A percentile compares a stretch with the other conserved stretches of the same genome.
Conservation (phyloP, 768 basidiomycete genomes). For the Phylloporus rhodoxanthus region DNA sequence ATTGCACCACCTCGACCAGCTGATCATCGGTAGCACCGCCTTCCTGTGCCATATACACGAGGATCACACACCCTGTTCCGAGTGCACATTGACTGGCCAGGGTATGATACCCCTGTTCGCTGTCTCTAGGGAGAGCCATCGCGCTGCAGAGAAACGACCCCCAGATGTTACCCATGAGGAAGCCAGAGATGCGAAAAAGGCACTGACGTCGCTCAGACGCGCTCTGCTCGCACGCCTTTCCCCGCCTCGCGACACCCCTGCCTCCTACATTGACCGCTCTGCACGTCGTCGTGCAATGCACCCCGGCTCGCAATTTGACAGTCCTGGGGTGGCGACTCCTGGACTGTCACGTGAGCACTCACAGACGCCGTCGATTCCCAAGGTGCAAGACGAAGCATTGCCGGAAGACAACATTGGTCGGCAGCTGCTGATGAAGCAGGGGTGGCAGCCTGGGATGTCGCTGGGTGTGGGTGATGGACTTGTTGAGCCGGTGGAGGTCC, state of each 20-base stretch:
- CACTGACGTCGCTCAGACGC: slow-evolving; percentile 60
- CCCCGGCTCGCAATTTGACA: slow-evolving; percentile 45
- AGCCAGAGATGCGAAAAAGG: slow-evolving; percentile 52
- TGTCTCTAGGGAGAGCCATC: slow-evolving; percentile 13
- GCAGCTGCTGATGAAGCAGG: slow-evolving; percentile 62
- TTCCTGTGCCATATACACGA: slow-evolving; percentile 68
- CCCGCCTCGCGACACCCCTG: slow-evolving; percentile 13
- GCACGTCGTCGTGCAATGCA: slow-evolving; percentile 61
- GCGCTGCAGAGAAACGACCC: slow-evolving; percentile 20
- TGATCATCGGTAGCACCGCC: slow-evolving; percentile 66
- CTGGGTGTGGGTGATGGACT: slow-evolving; percentile 36
- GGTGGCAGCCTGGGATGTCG: slow-evolving; percentile 62
- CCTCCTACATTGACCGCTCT: slow-evolving; percentile 60
- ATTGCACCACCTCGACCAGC: slow-evolving; percentile 56
- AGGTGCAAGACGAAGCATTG: slow-evolving; percentile 36
- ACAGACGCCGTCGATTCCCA: slow-evolving; percentile 16
- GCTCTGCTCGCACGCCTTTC: slow-evolving; percentile 52
- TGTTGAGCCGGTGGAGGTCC: slow-evolving; percentile 54
- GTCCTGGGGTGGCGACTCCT: slow-evolving; percentile 41
- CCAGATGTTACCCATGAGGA: slow-evolving; percentile 16
- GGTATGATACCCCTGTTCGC: slow-evolving; percentile 56
- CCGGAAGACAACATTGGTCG: slow-evolving; percentile 60
- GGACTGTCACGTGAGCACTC: slow-evolving; percentile 11
- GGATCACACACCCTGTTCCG: slow-evolving; percentile 52
- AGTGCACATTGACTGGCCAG: slow-evolving; percentile 47